These are phyloP conservation scores for Gonapodya prolifera DNA, from an alignment of 192 early-diverging fungal genomes.

Conservation along the genomic window DNA sequence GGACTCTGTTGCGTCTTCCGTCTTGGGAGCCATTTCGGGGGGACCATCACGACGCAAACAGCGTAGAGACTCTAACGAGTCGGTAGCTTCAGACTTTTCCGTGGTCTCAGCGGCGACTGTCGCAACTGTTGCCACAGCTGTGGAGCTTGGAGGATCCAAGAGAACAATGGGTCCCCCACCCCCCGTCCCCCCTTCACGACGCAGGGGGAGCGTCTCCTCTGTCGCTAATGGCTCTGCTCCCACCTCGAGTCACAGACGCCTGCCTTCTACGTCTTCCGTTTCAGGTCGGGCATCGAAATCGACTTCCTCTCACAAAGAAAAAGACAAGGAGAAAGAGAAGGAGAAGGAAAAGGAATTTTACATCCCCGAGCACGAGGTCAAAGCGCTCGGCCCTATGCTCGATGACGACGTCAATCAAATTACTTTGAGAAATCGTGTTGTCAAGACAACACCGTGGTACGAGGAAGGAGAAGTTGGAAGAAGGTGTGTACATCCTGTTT, in stretches of 20 bases:
- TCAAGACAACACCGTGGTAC: neutral
- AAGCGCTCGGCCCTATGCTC: neutral
- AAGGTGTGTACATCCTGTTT: too few relatives aligned
- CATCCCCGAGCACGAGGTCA: neutral
- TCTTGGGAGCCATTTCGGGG: neutral
- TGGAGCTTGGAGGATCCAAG: too few relatives aligned
- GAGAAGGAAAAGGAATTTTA: neutral
- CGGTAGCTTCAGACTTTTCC: neutral
- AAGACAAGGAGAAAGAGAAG: neutral
- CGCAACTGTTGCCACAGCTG: too few relatives aligned
- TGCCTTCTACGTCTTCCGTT: neutral
- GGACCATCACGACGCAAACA: neutral
- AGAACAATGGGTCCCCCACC: neutral
- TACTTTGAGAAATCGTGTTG: neutral
- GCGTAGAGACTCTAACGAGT: neutral
- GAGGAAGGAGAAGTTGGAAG: neutral
- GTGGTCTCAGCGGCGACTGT: neutral
- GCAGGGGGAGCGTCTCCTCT: neutral
- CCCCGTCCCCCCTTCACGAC: neutral
- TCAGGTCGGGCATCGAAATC: neutral
- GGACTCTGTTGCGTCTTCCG: neutral
- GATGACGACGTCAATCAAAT: neutral
- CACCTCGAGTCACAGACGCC: neutral
- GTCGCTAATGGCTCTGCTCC: neutral
- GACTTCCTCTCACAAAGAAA: neutral